phyloP scores from a whole-genome alignment of 257 asterid genomes.

The Mentha longifolia region DNA sequence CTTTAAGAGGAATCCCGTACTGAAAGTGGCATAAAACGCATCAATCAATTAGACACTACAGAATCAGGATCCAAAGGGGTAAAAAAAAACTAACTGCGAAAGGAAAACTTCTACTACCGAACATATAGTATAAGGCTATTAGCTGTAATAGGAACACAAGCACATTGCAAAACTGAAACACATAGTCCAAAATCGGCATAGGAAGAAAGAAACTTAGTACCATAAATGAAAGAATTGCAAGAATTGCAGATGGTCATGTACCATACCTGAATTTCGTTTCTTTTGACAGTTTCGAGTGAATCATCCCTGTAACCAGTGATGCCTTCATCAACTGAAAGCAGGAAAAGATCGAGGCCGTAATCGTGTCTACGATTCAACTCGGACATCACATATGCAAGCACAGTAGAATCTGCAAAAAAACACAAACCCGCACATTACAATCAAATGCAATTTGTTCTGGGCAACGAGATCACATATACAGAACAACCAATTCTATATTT shows the following conservation, averaged over 20 bases:
- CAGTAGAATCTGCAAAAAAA: constrained; percentile 83
- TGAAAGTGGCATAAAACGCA: constrained; percentile 37
- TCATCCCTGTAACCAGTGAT: constrained; percentile 98
- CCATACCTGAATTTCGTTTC: constrained; percentile 93
- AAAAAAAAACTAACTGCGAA: not conserved
- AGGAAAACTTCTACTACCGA: not conserved
- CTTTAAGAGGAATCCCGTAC: constrained; percentile 97
- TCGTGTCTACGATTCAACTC: constrained; percentile 82
- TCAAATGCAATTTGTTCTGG: not conserved
- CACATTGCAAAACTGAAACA: constrained; percentile 14
- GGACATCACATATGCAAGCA: constrained; percentile 92
- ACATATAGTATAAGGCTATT: not conserved
- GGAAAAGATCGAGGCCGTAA: constrained; percentile 91
- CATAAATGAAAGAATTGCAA: constrained; percentile 19
- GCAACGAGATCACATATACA: constrained; percentile 1
- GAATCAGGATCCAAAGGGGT: constrained; percentile 2
- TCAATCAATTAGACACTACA: constrained; percentile 22
- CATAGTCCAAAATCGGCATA: not conserved
- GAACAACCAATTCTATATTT: constrained; percentile 15
- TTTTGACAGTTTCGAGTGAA: constrained; percentile 94
- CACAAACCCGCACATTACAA: constrained; percentile 18
- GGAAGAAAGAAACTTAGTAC: not conserved
- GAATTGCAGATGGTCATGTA: not conserved
- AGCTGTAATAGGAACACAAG: constrained; percentile 4
- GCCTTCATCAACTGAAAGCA: constrained; percentile 95